phyloP scores from a whole-genome alignment of 2,329 filamentous ascomycete genomes.

The Diaporthe nobilis region DNA sequence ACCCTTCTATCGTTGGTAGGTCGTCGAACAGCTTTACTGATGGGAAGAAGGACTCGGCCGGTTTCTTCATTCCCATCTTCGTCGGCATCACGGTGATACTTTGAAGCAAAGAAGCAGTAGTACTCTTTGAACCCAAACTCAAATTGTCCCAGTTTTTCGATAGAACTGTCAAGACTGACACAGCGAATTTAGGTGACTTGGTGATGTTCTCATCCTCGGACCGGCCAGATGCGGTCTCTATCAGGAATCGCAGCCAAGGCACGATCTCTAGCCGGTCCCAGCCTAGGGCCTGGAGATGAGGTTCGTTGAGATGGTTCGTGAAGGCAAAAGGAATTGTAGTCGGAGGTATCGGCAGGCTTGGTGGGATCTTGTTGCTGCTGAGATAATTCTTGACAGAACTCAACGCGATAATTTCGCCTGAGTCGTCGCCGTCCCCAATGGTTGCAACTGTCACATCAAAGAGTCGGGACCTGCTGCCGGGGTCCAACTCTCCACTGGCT shows the following conservation, averaged over 20 bases:
- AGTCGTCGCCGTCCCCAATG: slow-evolving; percentile 66
- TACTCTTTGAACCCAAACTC: slow-evolving; percentile 74
- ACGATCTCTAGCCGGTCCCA: slow-evolving; percentile 90
- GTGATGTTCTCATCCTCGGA: slow-evolving; percentile 78
- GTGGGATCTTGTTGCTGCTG: slow-evolving; percentile 82
- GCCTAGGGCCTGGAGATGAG: slow-evolving; percentile 83
- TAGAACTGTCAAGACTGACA: slow-evolving; percentile 81
- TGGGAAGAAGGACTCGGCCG: slow-evolving; percentile 89
- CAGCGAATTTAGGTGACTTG: slow-evolving; percentile 79
- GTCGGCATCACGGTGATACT: slow-evolving; percentile 86
- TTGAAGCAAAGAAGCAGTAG: slow-evolving; percentile 75
- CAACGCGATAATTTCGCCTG: slow-evolving; percentile 82
- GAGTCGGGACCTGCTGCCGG: slow-evolving; percentile 75
- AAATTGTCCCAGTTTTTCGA: slow-evolving; percentile 94
- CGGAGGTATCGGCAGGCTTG: slow-evolving; percentile 84
- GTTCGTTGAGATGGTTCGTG: slow-evolving; percentile 76
- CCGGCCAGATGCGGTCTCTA: slow-evolving; percentile 75
- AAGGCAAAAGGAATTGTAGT: slow-evolving; percentile 89
- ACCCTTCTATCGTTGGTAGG: slow-evolving; percentile 82
- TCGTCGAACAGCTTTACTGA: slow-evolving; percentile 97
- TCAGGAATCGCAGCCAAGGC: slow-evolving; percentile 86
- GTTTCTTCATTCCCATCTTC: slow-evolving; percentile 89
- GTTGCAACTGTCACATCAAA: slow-evolving; percentile 86
- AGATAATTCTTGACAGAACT: slow-evolving; percentile 82
- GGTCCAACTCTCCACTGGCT: slow-evolving; percentile 79